Base-by-base conservation (phyloP, 2,329 filamentous ascomycete genomes). In the Parastagonospora avenae region DNA sequence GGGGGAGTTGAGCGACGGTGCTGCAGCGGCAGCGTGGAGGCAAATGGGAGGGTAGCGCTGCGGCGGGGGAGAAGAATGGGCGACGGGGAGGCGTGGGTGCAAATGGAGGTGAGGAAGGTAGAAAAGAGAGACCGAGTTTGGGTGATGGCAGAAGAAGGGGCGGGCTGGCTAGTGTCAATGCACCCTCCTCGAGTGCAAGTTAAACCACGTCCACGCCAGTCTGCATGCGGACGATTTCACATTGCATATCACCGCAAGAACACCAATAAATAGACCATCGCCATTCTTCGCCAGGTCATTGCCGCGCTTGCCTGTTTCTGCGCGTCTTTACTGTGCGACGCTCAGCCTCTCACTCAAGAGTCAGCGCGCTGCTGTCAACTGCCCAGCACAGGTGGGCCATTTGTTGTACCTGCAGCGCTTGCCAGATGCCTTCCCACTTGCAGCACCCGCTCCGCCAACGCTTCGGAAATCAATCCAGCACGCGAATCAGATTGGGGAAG, bases 21-120 rank as follows among this genome's bases (percentile, higher is more conserved):
- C 58, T 46, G 63, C 60, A 50, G 60, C 53, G 48, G 55, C 58
- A 59, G 58, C 56, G 48, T 59, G 45, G 56, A 52, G 57, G 50
- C 52, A 37, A 48, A 50, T 50, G 57, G 46, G 47, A 39, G 51
- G 43, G 48, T 24, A 47, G 51, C 27, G 46, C 43, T 46, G 55
- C 54, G 31, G 56, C 50, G 38, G 52, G 51, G 43, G 38, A 55
- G 59, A 63, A 62, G 60, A 62, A 62, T 59, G 62, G 59, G 42
- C 52, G 62, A 14, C 51, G 48, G 43, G 52, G 40, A 46, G 40
- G 59, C 57, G 46, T 46, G 52, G 51, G 50, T 31, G 24, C 9
- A 24, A 24, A 24, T 29, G 33, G 14, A 29, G 43, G 14, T 19
- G 28, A 29, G 27, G 43, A 52, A 63, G 59, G 19, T 24, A 24